Evolutionary conservation across 2,329 filamentous ascomycete species (phyloP), one percentile per base, ranked within the genome.

Genomic region (Cladophialophora carrionii): DNA sequence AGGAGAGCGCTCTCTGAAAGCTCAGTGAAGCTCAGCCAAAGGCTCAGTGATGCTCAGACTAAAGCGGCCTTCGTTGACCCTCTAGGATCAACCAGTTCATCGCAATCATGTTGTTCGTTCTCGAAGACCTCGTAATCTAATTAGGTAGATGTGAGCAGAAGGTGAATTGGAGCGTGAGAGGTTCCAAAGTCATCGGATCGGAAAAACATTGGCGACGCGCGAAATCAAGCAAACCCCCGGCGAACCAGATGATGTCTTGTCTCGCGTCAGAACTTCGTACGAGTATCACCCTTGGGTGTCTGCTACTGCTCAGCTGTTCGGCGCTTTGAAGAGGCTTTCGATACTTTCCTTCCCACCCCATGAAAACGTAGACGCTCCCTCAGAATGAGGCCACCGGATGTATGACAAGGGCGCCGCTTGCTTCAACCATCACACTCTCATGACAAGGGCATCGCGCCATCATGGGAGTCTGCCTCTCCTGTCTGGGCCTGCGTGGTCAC

Each of bases 391-490:
- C 48, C 6, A 20, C 48, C 48, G 14, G 24, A 51, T 51, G 24
- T 29, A 51, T 51, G 48, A 51, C 48, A 51, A 10, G 22, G 48
- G 48, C 48, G 48, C 41, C n/a, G n/a, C 9, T 43, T 9, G 41
- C 48, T 24, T 51, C 48, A 43, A 7, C 37, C 14, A n/a, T 9
- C 9, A 8, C 26, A 31, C 2, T 48, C 57, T 52, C 46, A 60
- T 60, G 57, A 34, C 57, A 60, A 41, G 20, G 43, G 31, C 51
- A 29, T 37, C 46, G n/a, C 46, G 46, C 43, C 48, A 67, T 20
- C 14, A 72, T 73, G 71, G 71, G 71, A 54, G 67, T 61, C 55
- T 72, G 70, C 61, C 65, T 71, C 57, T 73, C 71, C 48, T 73
- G 71, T 61, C 65, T 73, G 10, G 70, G 71, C 48, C 53, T 71